Evolutionary conservation across 331 rosid species (phyloP).

Genomic region (Acacia pycnantha): DNA sequence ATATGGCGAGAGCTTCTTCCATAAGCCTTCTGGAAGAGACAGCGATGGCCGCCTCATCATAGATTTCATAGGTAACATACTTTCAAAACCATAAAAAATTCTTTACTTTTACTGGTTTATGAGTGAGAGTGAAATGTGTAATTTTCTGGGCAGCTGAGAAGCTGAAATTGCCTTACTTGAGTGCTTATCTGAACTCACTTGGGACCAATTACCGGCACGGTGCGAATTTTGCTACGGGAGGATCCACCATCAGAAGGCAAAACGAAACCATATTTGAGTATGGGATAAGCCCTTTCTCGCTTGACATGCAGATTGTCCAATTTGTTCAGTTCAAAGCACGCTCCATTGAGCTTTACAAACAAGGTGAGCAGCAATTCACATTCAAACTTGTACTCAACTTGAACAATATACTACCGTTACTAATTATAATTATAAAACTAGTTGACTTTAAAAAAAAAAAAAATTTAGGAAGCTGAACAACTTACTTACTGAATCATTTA

Average conservation of each 20-base stretch:
- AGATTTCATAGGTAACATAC: conserved; percentile 71
- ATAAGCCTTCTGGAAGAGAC: conserved; percentile 71
- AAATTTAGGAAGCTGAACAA: too few relatives aligned
- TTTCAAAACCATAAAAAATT: background rate
- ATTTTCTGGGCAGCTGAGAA: conserved; percentile 64
- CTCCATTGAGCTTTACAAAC: conserved; percentile 52
- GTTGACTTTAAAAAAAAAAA: too few relatives aligned
- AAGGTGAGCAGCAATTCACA: conserved; percentile 44
- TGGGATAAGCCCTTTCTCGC: conserved; percentile 87
- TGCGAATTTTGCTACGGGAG: conserved; percentile 95
- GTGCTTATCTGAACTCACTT: conserved; percentile 89
- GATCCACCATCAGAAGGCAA: conserved; percentile 83
- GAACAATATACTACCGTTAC: background rate
- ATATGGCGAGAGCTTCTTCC: conserved; percentile 71
- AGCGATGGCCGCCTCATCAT: conserved; percentile 85
- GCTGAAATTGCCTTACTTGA: conserved; percentile 74
- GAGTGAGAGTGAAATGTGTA: too few relatives aligned
- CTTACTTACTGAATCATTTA: too few relatives aligned
- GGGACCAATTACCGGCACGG: conserved; percentile 83
- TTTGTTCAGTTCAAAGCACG: conserved; percentile 70
- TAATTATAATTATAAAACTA: too few relatives aligned
- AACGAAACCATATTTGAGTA: conserved; percentile 85
- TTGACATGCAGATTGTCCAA: conserved; percentile 79
- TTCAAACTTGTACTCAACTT: background rate
- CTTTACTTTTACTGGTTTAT: background rate